Conservation (phyloP, 345 rosid genomes). For the Gossypium sturtianum region DNA sequence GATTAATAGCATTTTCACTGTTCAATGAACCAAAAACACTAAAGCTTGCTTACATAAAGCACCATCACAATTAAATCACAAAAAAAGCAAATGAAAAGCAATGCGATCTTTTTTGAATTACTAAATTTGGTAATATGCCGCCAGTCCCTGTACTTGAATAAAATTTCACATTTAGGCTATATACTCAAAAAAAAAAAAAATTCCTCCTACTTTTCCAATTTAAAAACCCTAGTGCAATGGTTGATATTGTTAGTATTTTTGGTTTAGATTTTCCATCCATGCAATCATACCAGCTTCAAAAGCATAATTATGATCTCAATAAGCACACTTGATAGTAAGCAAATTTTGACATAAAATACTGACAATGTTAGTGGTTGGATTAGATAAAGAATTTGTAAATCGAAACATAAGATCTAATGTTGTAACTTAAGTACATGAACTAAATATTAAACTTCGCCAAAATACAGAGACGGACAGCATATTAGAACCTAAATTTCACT, state of each 20-base stretch:
- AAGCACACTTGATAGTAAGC: too few relatives aligned
- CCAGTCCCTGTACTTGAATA: background rate
- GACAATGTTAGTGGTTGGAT: too few relatives aligned
- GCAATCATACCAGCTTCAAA: too few relatives aligned
- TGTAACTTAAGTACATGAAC: background rate
- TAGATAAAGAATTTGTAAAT: too few relatives aligned
- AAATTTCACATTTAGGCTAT: background rate
- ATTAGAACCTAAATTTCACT: background rate
- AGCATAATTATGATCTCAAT: too few relatives aligned
- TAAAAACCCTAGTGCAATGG: background rate
- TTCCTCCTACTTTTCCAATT: background rate
- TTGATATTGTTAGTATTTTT: background rate
- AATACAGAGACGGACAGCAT: background rate
- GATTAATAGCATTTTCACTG: slow-evolving; percentile 64
- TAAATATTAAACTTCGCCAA: background rate
- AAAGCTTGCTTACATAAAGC: background rate
- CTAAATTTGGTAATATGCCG: background rate
- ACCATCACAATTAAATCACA: background rate
- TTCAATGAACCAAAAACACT: slow-evolving; percentile 7
- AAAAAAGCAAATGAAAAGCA: background rate
- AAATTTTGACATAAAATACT: too few relatives aligned
- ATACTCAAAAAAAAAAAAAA: background rate
- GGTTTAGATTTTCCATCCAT: too few relatives aligned
- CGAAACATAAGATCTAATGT: too few relatives aligned
- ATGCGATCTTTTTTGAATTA: background rate